These are phyloP conservation scores for Falciphora oryzae DNA, from an alignment of 2,329 filamentous ascomycete species.

Conservation along the genomic window DNA sequence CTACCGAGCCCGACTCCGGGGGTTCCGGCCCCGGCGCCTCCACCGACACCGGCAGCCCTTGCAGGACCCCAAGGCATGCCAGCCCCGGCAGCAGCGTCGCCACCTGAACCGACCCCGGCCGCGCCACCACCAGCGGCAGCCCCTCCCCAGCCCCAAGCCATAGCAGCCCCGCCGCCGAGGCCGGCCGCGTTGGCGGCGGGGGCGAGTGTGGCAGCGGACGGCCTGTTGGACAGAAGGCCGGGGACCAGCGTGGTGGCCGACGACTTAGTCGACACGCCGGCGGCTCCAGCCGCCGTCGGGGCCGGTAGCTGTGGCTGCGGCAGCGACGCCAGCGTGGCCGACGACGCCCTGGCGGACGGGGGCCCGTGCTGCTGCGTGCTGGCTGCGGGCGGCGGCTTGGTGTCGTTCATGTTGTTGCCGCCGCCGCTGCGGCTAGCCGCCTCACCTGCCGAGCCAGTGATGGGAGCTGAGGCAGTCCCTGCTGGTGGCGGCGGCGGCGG, in stretches of 20 bases:
- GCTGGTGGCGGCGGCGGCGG: no score
- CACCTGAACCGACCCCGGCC: neutral
- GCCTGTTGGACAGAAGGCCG: neutral
- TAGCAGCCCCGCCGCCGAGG: no score
- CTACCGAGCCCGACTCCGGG: neutral
- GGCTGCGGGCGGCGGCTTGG: no score
- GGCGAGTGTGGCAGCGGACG: neutral
- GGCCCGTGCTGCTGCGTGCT: no score
- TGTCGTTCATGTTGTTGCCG: no score
- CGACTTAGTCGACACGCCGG: conserved; percentile 5
- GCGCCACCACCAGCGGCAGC: neutral
- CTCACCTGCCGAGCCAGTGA: no score
- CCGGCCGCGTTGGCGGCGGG: neutral
- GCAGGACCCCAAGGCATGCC: neutral
- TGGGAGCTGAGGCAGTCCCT: no score
- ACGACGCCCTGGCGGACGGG: neutral
- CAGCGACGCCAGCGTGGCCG: neutral
- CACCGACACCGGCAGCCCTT: neutral
- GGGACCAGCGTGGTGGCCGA: conserved; percentile 4
- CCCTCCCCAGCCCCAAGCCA: no score
- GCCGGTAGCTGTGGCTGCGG: neutral
- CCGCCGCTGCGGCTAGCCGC: no score
- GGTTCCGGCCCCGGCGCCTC: neutral
- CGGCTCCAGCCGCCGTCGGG: neutral
- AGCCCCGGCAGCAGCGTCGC: neutral